phyloP scores from a whole-genome alignment of 805 yeast species.

The Myxozyma nipponensis region DNA sequence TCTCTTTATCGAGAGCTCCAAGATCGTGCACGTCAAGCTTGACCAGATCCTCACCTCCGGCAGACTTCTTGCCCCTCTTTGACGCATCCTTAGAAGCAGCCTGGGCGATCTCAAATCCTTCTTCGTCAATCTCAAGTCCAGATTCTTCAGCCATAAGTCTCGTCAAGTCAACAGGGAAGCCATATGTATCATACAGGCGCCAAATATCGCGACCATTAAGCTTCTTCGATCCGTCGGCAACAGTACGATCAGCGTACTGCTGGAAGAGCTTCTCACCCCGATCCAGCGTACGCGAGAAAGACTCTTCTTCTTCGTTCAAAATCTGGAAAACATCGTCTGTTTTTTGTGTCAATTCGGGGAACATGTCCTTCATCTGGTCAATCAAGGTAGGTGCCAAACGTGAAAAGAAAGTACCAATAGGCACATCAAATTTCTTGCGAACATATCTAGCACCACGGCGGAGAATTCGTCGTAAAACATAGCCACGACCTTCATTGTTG shows the following conservation, averaged over 20 bases:
- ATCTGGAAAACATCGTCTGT: slow-evolving; percentile 78
- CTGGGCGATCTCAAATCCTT: slow-evolving; percentile 86
- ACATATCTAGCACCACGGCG: slow-evolving; percentile 98
- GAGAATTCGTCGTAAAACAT: slow-evolving; percentile 91
- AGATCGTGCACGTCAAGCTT: slow-evolving; percentile 91
- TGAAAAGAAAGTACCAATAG: slow-evolving; percentile 91
- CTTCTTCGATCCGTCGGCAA: slow-evolving; percentile 66
- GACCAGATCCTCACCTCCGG: slow-evolving; percentile 52
- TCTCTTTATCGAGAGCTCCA: slow-evolving; percentile 57
- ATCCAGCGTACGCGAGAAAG: slow-evolving; percentile 91
- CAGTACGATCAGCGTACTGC: slow-evolving; percentile 81
- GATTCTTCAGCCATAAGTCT: slow-evolving; percentile 98
- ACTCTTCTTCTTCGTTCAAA: slow-evolving; percentile 90
- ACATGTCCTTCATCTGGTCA: slow-evolving; percentile 74
- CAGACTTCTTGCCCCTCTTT: slow-evolving; percentile 71
- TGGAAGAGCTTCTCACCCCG: slow-evolving; percentile 97
- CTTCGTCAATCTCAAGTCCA: slow-evolving; percentile 86
- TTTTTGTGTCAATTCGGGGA: slow-evolving; percentile 84
- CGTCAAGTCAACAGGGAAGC: slow-evolving; percentile 98
- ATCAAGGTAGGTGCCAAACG: slow-evolving; percentile 89
- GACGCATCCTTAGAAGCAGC: slow-evolving; percentile 91
- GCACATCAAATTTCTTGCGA: slow-evolving; percentile 92
- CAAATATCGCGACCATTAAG: slow-evolving; percentile 93
- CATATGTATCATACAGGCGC: slow-evolving; percentile 97
- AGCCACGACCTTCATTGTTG: slow-evolving; percentile 98